Base-by-base conservation (phyloP, 192 early-diverging fungal genomes). In the Coemansia biformis region DNA sequence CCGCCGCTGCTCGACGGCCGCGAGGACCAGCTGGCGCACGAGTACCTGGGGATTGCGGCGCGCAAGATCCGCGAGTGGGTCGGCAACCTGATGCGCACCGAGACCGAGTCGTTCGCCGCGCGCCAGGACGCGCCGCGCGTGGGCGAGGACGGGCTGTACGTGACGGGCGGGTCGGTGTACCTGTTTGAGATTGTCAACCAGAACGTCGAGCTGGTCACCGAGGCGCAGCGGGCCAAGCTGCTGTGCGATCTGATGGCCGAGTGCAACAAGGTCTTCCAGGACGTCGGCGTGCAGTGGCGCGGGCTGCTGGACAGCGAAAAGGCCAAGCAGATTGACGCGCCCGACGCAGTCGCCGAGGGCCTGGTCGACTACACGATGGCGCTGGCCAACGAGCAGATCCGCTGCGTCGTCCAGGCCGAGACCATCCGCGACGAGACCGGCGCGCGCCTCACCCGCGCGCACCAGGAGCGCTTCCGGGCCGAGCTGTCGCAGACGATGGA, bases 141-240 rank as follows among this genome's bases (percentile, higher is more conserved):
- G 47, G 86, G 87, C 60, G 77, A 81, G 18, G 85, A 84, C 54
- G 87, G 82, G 6, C 74, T 86, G 34, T 99, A 92, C 59, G 72
- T 87, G 12, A 81, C 94, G 23, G 73, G 87, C 12, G 87, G 84
- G 5, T 85, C 91, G 1, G 85, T 90, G 28, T 68, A 59, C 21
- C 76, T 98, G 61, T 99, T 98, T 75, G 89, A 97, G 69, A 97
- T 99, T 78, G 83, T 99, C 43, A 96, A 95, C 63, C 92, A 99
- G 76, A 93, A 99, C 70, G 81, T 99, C 15, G 89, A 92, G 49
- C 65, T 99, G 18, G 93, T 91, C 0, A 77, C 78, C 12, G 79
- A 84, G 30, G 86, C 91, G 1, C 86, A 86, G 30, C 82, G 91
- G n/a, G 91, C 86, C n/a, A 88, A 86, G 45, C 75, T 99, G 28